These are phyloP conservation scores for Alternaria longipes DNA, from an alignment of 2,329 filamentous ascomycete species.

Conservation along the genomic window DNA sequence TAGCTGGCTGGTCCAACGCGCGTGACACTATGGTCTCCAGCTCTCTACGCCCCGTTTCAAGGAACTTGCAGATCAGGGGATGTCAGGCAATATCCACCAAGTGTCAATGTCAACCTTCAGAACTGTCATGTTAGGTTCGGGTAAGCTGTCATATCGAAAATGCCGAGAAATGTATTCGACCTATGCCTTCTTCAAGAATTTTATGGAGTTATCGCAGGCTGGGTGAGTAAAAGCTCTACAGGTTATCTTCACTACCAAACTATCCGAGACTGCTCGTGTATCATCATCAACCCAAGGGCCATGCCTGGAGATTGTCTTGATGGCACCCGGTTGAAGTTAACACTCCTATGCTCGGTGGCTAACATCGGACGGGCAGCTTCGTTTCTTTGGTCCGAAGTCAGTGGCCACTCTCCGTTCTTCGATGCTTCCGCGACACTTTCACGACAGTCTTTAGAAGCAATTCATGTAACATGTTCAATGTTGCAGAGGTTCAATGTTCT, in stretches of 20 bases:
- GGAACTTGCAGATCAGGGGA: not conserved
- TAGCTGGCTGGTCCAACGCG: not conserved
- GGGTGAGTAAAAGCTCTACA: not conserved
- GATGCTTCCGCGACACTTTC: not conserved
- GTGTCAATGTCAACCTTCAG: not conserved
- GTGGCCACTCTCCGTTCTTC: not conserved
- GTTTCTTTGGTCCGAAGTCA: not conserved
- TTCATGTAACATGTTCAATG: not conserved
- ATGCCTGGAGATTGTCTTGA: not conserved
- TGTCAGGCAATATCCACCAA: not conserved
- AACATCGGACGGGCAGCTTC: not conserved
- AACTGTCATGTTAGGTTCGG: not conserved
- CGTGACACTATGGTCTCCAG: not conserved
- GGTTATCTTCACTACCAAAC: not conserved
- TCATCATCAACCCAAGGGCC: not conserved
- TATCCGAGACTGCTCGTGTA: not conserved
- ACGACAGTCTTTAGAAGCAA: constrained; percentile 1
- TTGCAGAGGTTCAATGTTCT: not conserved
- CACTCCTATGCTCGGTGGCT: not conserved
- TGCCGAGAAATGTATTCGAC: not conserved
- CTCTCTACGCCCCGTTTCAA: not conserved
- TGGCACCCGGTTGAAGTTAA: not conserved
- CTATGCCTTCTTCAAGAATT: not conserved
- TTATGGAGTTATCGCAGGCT: not conserved
- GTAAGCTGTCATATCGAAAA: not conserved